Conservation (phyloP, 2,329 filamentous ascomycete genomes). For the Nectriaceae sp. region DNA sequence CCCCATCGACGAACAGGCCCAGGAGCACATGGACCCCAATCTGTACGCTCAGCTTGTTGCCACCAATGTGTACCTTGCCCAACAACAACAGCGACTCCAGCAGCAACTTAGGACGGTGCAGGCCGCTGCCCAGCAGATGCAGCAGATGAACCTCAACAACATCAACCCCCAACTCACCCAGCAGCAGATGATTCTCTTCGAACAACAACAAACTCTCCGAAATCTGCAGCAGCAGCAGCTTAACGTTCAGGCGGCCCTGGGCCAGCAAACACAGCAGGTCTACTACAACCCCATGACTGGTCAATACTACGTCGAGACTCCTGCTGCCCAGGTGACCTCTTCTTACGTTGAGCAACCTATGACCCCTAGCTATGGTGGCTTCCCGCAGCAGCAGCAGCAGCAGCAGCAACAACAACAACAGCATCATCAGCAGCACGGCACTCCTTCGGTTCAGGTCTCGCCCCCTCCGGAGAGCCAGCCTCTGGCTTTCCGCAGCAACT, state of each 20-base stretch:
- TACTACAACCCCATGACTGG: conserved; percentile 87
- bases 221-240: conserved; percentile 40
- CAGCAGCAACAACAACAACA: conserved; percentile 49
- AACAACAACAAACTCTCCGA: conserved; percentile 45
- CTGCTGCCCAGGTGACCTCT: conserved; percentile 44
- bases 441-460: conserved; percentile 79
- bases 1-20: conserved; percentile 68
- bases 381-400: conserved; percentile 44
- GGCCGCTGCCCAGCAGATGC: conserved; percentile 79
- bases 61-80: conserved; percentile 88
- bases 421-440: conserved; percentile 49
- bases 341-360: conserved; percentile 47
- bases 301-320: conserved; percentile 79
- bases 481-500: conserved; percentile 60
- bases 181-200: conserved; percentile 48
- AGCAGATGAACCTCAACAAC: conserved; percentile 69
- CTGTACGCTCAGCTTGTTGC: conserved; percentile 87
- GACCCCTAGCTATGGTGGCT: conserved; percentile 34
- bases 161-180: conserved; percentile 48
- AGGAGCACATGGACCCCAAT: conserved; percentile 79
- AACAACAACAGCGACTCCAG: conserved; percentile 93
- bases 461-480: conserved; percentile 68
- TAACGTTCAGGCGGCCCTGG: conserved; percentile 60
- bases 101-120: conserved; percentile 88
- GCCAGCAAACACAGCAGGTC: conserved; percentile 71